A percentile compares a stretch with the other conserved stretches of the same genome.
Evolutionary conservation across 192 early-diverging fungal genomes (phyloP).

Genomic region (Coemansia sp.): DNA sequence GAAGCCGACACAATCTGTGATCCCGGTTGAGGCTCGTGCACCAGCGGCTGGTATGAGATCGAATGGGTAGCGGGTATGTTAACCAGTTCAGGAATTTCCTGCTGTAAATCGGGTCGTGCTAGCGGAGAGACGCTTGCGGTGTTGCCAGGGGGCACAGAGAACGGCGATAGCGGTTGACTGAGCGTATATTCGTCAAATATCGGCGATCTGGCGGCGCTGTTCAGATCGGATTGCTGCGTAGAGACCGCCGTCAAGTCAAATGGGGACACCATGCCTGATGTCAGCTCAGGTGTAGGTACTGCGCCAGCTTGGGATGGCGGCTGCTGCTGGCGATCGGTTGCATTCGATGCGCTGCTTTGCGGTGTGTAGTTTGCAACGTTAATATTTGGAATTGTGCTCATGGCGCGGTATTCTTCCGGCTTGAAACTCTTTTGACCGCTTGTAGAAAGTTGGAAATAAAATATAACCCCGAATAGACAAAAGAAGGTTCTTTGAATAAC

Average conservation of each 20-base stretch:
- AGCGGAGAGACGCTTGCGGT: not conserved
- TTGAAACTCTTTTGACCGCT: too few relatives aligned
- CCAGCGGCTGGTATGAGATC: slow-evolving; percentile 13
- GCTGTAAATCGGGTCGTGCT: slow-evolving; percentile 1
- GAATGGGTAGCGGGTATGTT: slow-evolving; percentile 20
- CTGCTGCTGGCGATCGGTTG: not conserved
- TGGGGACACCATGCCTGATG: not conserved
- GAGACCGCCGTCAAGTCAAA: not conserved
- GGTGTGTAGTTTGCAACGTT: not conserved
- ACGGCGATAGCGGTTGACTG: slow-evolving; percentile 1
- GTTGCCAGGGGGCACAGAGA: not conserved
- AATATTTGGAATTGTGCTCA: slow-evolving; percentile 4
- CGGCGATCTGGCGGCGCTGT: not conserved
- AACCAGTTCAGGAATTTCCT: slow-evolving; percentile 6
- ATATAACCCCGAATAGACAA: too few relatives aligned
- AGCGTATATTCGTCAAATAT: not conserved
- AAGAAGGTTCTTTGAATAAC: not conserved
- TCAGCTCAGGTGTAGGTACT: not conserved
- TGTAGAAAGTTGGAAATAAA: too few relatives aligned
- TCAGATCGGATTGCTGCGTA: not conserved
- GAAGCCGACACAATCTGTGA: not conserved
- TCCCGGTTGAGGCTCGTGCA: not conserved
- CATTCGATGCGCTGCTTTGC: not conserved
- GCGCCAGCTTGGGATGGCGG: not conserved
- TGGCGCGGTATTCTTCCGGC: not conserved